Percentiles rank a stretch among this genome's conserved stretches.
Evolutionary conservation across 805 yeast genomes (phyloP).

Genomic region (Peterozyma xylosa): DNA sequence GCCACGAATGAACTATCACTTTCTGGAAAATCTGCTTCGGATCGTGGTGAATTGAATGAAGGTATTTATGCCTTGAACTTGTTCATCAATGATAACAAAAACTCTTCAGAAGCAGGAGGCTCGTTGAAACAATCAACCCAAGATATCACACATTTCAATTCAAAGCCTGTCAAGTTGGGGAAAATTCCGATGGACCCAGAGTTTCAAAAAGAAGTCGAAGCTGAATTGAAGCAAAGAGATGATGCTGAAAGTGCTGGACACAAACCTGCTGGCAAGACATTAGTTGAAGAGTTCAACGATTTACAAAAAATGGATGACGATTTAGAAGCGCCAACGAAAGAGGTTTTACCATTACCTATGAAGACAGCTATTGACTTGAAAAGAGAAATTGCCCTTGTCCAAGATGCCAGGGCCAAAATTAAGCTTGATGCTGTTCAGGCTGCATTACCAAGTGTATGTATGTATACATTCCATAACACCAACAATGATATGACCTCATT

Average conservation of each 20-base stretch:
- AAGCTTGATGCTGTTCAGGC: constrained; percentile 66
- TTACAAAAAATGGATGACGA: constrained; percentile 43
- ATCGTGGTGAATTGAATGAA: constrained; percentile 44
- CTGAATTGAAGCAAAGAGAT: constrained; percentile 76
- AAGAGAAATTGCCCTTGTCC: constrained; percentile 68
- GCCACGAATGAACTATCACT: constrained; percentile 27
- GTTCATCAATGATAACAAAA: constrained; percentile 20
- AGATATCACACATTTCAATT: constrained; percentile 36
- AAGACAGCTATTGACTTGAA: constrained; percentile 76
- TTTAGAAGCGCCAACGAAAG: constrained; percentile 67
- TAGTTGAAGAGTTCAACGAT: constrained; percentile 62
- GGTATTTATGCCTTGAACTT: constrained; percentile 39
- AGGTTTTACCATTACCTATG: constrained; percentile 76
- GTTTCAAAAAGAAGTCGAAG: constrained; percentile 73
- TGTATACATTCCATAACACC: constrained; percentile 97
- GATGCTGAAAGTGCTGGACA: constrained; percentile 7
- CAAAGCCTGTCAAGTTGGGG: constrained; percentile 73
- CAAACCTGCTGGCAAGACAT: constrained; percentile 30
- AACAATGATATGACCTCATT: constrained; percentile 81
- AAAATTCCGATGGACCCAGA: constrained; percentile 82
- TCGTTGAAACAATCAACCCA: background rate
- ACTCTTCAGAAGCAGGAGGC: background rate
- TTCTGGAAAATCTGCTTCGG: constrained; percentile 31
- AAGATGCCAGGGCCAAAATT: constrained; percentile 74
- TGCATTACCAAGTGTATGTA: constrained; percentile 87